Conservation (phyloP, 129 eudicot species). For the Flaveria brownii region DNA sequence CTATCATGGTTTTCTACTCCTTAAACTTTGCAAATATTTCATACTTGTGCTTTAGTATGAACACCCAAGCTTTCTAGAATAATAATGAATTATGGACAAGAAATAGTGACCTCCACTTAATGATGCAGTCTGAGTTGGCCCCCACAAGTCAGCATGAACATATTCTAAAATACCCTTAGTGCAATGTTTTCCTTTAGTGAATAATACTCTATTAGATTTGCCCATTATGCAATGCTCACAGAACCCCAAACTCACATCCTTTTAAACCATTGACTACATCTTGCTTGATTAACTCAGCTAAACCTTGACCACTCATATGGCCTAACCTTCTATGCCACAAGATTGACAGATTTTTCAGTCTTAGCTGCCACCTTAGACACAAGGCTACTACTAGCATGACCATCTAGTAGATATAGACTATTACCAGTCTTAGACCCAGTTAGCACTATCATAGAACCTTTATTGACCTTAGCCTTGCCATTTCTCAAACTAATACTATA, state of each 20-base stretch:
- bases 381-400: background rate
- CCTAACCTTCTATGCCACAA: background rate
- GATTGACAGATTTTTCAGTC: background rate
- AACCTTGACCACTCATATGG: background rate
- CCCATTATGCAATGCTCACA: background rate
- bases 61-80: background rate
- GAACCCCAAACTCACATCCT: background rate
- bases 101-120: no score
- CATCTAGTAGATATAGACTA: background rate
- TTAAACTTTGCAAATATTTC: no score
- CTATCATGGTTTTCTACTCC: no score
- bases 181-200: background rate
- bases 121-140: background rate
- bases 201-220: background rate
- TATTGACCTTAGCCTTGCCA: background rate
- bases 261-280: no score
- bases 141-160: background rate
- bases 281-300: background rate
- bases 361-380: background rate
- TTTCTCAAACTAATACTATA: background rate
- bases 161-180: background rate
- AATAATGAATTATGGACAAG: no score
- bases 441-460: background rate
- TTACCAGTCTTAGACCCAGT: background rate
- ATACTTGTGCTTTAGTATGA: no score